Base-by-base conservation (phyloP, 169 alveolate species). In the Eimeria maxima region DNA sequence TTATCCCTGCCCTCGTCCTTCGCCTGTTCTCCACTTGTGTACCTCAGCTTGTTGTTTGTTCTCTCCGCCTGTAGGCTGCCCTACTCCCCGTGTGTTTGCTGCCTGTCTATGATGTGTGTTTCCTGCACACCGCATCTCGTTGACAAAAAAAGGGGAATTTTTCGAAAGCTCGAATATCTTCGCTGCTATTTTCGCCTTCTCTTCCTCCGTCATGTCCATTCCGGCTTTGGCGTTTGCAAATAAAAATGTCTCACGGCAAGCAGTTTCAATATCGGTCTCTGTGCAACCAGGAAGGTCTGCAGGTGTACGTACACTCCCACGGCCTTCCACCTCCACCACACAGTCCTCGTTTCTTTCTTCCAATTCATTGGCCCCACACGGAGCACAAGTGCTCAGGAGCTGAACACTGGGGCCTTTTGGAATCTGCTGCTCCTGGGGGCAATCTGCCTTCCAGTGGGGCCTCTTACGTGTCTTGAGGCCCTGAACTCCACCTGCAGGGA, bases 201-300 rank as follows among this genome's bases (percentile, higher is more conserved):
- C 93, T 67, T 87, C 93, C 18, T 87, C 93, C n/a, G 93, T 87
- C 93, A 87, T 87, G n/a, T 87, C 93, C 93, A 87, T 87, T 42
- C 93, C 93, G n/a, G 93, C 93, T 22, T 87, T 87, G 63, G 65
- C 29, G 65, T 87, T 87, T 87, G 74, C 93, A 63, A 87, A 87
- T 38, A 60, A 29, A 44, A 87, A 87, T 2, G 93, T 87, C 27
- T 87, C 81, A 38, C 93, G 93, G 80, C 93, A 87, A 10, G 80
- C 93, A 60, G 81, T 87, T 33, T 87, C 93, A 63, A 87, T 57
- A 29, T 63, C 81, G 65, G 81, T 16, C 24, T 10, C 81, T 16
- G 83, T 65, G 44, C 29, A 6, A 3, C 81, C 5, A 18, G 50
- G 14, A 11, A 22, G 24, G 38, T 4, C 92, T 29, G 53, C 74